phyloP scores from a whole-genome alignment of 805 yeast genomes.

The Isabelozyma heimii region DNA sequence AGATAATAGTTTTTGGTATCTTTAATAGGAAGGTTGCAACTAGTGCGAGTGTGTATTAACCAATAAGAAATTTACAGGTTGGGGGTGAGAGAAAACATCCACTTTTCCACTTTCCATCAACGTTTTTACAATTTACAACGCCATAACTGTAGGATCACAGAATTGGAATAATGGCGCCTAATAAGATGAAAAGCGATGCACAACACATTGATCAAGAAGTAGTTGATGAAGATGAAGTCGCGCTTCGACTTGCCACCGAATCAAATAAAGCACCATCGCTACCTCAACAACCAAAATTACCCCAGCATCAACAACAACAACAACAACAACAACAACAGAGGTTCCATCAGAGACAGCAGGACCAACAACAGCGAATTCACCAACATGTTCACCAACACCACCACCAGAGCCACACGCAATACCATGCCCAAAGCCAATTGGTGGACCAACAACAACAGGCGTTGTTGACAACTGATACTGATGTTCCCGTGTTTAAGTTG shows the following conservation, averaged over 20 bases:
- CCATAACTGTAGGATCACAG: background rate
- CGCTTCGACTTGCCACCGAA: background rate
- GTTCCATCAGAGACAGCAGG: background rate
- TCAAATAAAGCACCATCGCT: background rate
- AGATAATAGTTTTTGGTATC: background rate
- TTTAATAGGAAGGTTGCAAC: background rate
- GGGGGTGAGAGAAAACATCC: background rate
- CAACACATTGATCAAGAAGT: background rate
- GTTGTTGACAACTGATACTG: background rate
- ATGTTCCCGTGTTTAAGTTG: constrained; percentile 14
- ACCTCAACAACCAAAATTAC: background rate
- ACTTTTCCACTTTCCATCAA: background rate
- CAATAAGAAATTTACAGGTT: background rate
- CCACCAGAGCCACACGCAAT: background rate
- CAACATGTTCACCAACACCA: background rate
- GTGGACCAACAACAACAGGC: background rate
- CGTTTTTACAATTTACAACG: background rate
- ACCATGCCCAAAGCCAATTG: background rate
- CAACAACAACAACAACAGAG: background rate
- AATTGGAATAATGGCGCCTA: background rate
- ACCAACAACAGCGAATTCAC: background rate
- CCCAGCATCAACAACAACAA: background rate
- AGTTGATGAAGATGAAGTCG: background rate
- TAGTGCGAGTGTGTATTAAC: background rate
- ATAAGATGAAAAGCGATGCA: background rate